phyloP scores from a whole-genome alignment of 139 green algal species.

The Tetradesmus obliquus region DNA sequence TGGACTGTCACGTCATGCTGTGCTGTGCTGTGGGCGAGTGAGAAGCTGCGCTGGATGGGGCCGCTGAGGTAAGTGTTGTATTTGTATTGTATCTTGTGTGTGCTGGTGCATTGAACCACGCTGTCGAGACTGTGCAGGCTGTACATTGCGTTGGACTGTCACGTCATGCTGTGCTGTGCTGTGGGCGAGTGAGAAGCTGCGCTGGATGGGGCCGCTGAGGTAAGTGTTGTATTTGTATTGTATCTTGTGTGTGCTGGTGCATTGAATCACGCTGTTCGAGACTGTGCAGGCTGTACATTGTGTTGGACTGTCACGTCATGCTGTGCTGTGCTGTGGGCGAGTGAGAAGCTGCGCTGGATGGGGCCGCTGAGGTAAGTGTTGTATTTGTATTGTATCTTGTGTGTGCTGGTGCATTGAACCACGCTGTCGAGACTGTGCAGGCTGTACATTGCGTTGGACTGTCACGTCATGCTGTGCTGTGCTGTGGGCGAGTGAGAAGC shows the following conservation, averaged over 20 bases:
- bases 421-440: too few relatives aligned
- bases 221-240: background rate
- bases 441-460: too few relatives aligned
- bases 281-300: too few relatives aligned
- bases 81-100: background rate
- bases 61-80: slow-evolving; percentile 54
- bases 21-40: slow-evolving; percentile 79
- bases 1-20: background rate
- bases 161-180: slow-evolving; percentile 72
- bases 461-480: slow-evolving; percentile 64
- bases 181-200: slow-evolving; percentile 68
- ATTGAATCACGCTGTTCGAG: background rate
- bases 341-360: slow-evolving; percentile 77
- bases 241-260: background rate
- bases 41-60: slow-evolving; percentile 78
- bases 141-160: too few relatives aligned
- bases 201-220: slow-evolving; percentile 76
- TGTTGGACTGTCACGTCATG: background rate
- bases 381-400: background rate
- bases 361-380: slow-evolving; percentile 63
- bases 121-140: too few relatives aligned
- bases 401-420: background rate
- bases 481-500: slow-evolving; percentile 71
- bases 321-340: slow-evolving; percentile 77
- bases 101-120: background rate